Conservation (phyloP, 2,329 filamentous ascomycete species). For the Cadophora malorum region DNA sequence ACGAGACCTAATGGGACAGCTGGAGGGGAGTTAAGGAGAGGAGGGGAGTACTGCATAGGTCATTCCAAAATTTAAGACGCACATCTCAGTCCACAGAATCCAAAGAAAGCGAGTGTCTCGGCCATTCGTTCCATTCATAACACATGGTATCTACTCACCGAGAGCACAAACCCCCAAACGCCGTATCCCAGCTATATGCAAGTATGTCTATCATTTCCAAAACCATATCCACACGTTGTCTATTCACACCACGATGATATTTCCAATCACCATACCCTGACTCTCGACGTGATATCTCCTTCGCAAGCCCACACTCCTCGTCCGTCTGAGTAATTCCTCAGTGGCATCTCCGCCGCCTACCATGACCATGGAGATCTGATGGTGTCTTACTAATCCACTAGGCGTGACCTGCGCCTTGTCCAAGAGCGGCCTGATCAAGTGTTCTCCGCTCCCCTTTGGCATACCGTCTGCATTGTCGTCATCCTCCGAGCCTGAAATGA, state of each 20-base stretch:
- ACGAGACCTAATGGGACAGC: no score
- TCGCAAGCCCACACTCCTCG: constrained; percentile 75
- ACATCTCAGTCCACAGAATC: not conserved
- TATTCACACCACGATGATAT: constrained; percentile 67
- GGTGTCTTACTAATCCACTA: constrained; percentile 46
- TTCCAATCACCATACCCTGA: constrained; percentile 78
- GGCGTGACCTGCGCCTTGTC: constrained; percentile 68
- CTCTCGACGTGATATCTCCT: constrained; percentile 82
- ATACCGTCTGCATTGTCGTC: constrained; percentile 41
- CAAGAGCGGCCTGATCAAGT: constrained; percentile 67
- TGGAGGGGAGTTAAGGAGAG: not conserved
- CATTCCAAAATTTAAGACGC: not conserved
- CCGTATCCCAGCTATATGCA: not conserved
- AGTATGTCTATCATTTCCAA: constrained; percentile 10
- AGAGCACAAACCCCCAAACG: constrained; percentile 1
- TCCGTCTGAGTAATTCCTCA: constrained; percentile 66
- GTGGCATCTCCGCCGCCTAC: constrained; percentile 73
- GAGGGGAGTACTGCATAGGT: not conserved
- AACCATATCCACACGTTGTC: not conserved
- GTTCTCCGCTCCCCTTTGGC: constrained; percentile 46
- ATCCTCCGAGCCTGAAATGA: constrained; percentile 65
- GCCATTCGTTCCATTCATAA: not conserved
- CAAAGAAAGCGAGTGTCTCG: not conserved
- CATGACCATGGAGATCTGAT: constrained; percentile 84
- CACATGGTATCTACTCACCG: constrained; percentile 11